Conservation (phyloP, 2,329 filamentous ascomycete species). For the Trichoderma cornu-damae region DNA sequence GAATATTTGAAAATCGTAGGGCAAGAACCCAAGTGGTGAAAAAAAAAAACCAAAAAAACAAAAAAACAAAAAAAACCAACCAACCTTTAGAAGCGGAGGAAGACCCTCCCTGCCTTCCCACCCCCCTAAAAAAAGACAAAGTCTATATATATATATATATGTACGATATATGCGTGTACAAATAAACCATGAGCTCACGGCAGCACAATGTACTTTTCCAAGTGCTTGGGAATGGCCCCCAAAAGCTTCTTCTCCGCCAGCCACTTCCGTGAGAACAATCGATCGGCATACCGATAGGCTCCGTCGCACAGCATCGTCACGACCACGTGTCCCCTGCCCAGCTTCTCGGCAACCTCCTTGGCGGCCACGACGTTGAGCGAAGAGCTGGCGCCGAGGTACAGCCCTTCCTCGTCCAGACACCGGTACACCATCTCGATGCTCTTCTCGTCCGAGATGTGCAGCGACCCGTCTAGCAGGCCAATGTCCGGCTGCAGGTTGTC, state of each 20-base stretch:
- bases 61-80: no score
- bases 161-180: slow-evolving; percentile 27
- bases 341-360: slow-evolving; percentile 84
- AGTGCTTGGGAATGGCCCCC: slow-evolving; percentile 71
- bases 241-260: slow-evolving; percentile 78
- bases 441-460: slow-evolving; percentile 86
- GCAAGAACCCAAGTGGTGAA: slow-evolving; percentile 28
- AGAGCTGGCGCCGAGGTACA: slow-evolving; percentile 92
- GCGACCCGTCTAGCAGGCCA: slow-evolving; percentile 72
- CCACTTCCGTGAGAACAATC: slow-evolving; percentile 90
- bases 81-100: background rate
- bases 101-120: no score
- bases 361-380: slow-evolving; percentile 93
- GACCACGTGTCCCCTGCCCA: slow-evolving; percentile 83
- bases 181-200: slow-evolving; percentile 45
- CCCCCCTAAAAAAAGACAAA: background rate
- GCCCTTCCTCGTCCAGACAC: slow-evolving; percentile 89
- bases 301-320: slow-evolving; percentile 94
- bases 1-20: slow-evolving; percentile 29
- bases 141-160: slow-evolving; percentile 28
- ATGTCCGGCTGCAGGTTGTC: slow-evolving; percentile 88
- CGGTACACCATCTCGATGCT: slow-evolving; percentile 97
- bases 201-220: slow-evolving; percentile 92
- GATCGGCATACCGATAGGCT: slow-evolving; percentile 93
- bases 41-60: no score